These are phyloP conservation scores for Leishmania aethiopica DNA, from an alignment of 208 protist species.

Conservation along the genomic window DNA sequence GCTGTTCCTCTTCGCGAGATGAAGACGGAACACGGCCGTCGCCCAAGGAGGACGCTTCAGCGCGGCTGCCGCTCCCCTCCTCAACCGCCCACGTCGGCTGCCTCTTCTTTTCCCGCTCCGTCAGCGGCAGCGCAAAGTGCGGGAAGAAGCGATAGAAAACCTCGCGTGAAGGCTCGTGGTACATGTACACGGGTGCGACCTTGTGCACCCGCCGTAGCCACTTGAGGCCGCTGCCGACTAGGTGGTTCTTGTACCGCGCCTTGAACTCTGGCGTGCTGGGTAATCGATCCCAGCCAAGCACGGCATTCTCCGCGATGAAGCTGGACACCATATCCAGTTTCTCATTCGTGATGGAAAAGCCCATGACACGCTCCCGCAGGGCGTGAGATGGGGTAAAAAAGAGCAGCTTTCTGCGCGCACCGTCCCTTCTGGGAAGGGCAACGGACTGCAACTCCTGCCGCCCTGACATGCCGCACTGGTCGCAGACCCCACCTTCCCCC, in stretches of 20 bases:
- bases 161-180: conserved; percentile 20
- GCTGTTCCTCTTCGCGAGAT: not conserved
- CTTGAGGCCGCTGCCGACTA: conserved; percentile 25
- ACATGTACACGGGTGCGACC: conserved; percentile 34
- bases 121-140: conserved; percentile 43
- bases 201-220: conserved; percentile 25
- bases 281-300: conserved; percentile 40
- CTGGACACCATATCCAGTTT: conserved; percentile 33
- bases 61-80: not conserved
- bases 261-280: conserved; percentile 17
- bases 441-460: not conserved
- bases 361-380: conserved; percentile 29
- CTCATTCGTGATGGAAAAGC: conserved; percentile 28
- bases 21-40: not conserved
- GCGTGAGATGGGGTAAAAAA: conserved; percentile 16
- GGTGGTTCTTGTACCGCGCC: conserved; percentile 34
- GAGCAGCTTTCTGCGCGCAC: not conserved
- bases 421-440: not conserved
- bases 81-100: not conserved
- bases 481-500: not conserved
- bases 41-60: not conserved
- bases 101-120: conserved; percentile 37
- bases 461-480: not conserved
- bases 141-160: conserved; percentile 48
- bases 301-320: conserved; percentile 49